Percentiles rank a stretch among this genome's conserved stretches.
These are phyloP conservation scores for Leccinum truebloodii DNA, from an alignment of 768 basidiomycete genomes.

Conservation along the genomic window DNA sequence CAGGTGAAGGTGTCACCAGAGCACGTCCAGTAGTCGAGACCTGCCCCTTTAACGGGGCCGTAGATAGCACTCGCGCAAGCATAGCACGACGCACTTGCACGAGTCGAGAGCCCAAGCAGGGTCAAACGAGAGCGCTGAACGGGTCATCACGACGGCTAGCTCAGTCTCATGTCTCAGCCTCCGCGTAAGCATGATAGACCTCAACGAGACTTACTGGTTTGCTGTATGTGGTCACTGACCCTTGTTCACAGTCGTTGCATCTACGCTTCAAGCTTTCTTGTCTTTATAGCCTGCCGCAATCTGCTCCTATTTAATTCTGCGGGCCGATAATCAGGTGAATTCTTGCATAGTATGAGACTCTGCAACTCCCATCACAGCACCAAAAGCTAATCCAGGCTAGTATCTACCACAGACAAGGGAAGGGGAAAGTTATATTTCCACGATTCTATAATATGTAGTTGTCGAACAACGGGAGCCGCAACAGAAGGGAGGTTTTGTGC, in stretches of 20 bases:
- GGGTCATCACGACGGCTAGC: neutral
- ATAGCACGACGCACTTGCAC: neutral
- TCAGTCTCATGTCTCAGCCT: too few species aligned
- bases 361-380: neutral
- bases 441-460: neutral
- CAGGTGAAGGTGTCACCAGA: constrained; percentile 10
- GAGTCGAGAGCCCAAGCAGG: constrained; percentile 4
- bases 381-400: neutral
- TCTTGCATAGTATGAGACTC: too few species aligned
- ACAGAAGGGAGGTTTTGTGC: neutral
- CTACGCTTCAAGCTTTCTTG: neutral
- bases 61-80: constrained; percentile 8
- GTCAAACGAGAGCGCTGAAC: neutral
- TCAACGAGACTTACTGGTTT: neutral
- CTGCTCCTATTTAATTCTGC: neutral
- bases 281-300: neutral
- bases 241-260: neutral
- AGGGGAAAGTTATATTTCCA: neutral
- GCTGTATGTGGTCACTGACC: neutral
- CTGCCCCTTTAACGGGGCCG: neutral
- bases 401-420: neutral
- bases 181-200: neutral
- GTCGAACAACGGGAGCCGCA: neutral
- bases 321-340: neutral
- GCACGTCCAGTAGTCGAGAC: constrained; percentile 14